Evolutionary conservation across 2,329 filamentous ascomycete species (phyloP), one percentile per base, ranked within the genome.

Genomic region (Phaeosphaeriaceae sp.): DNA sequence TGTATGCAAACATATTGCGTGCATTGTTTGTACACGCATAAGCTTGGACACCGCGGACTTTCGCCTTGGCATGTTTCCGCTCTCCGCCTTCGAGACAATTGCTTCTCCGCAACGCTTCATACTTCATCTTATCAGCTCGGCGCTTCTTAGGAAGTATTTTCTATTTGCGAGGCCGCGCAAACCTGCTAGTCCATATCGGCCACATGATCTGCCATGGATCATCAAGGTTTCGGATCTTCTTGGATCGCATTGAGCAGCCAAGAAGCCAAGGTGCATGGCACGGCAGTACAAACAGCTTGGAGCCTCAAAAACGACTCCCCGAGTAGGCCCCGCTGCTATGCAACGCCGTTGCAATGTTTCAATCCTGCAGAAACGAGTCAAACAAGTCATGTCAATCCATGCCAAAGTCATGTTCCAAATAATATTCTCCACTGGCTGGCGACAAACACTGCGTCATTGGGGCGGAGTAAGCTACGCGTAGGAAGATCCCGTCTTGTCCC

Each of bases 211-310:
- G 48, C 52, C 36, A 11, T 15, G 6, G 31, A 36, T 5, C 50
- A 21, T 44, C 36, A 24, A 49, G 48, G 40, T 44, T 60, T 54
- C 57, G 50, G 45, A 52, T 22, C 50, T n/a, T 46, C 15, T 46
- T 7, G 47, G 20, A 44, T 51, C 48, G 31, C 31, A 19, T 53
- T 21, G 22, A 20, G 11, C 11, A 50, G 63, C 63, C 63, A 66
- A 66, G 63, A 24, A 41, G 61, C 57, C 61, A 66, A 65, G 61
- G 52, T 45, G 48, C 59, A 52, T 62, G 59, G 57, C 57, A 40
- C 55, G 36, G 53, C 54, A 54, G 45, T 50, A 51, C 51, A 57
- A 57, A 49, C 52, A 33, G 40, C 47, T 57, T 54, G 51, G 51
- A 52, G 51, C 48, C 40, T 51, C n/a, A 53, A 46, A 55, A 51